A percentile compares a stretch with the other conserved stretches of the same genome.
Conservation (phyloP, 73 alveolate genomes). For the Blepharisma stoltei region DNA sequence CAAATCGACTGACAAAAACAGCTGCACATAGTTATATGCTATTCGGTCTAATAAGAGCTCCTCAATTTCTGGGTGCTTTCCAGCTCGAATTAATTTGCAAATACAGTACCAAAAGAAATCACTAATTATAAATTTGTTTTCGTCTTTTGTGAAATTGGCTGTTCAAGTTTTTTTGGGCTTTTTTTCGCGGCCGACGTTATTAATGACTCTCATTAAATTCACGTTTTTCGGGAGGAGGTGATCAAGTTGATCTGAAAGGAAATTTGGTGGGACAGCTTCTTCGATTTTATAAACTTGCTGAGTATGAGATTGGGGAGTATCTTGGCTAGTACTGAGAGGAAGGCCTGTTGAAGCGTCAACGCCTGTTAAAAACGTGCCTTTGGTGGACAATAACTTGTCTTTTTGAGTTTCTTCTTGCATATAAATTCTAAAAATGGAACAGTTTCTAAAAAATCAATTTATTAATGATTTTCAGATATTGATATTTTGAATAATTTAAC, state of each 20-base stretch:
- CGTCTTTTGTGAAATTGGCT: background rate
- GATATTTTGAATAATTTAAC: too few species aligned
- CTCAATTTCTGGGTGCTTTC: background rate
- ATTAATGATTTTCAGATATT: too few species aligned
- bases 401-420: too few species aligned
- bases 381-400: too few species aligned
- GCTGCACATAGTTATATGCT: conserved; percentile 56
- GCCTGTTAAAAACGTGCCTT: too few species aligned
- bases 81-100: background rate
- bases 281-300: background rate
- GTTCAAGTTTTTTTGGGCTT: conserved; percentile 5
- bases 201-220: background rate
- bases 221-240: conserved; percentile 16
- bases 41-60: conserved; percentile 56
- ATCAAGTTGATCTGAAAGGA: background rate
- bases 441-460: too few species aligned
- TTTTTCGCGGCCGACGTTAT: background rate
- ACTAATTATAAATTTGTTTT: conserved; percentile 1
- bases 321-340: too few species aligned
- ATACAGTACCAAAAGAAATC: conserved; percentile 18
- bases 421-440: too few species aligned
- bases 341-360: too few species aligned
- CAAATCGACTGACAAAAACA: conserved; percentile 38
- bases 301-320: background rate
- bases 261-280: conserved; percentile 19